Percentiles rank a stretch among this genome's conserved stretches.
Evolutionary conservation across 805 yeast genomes (phyloP).

Genomic region (Candida corydali): DNA sequence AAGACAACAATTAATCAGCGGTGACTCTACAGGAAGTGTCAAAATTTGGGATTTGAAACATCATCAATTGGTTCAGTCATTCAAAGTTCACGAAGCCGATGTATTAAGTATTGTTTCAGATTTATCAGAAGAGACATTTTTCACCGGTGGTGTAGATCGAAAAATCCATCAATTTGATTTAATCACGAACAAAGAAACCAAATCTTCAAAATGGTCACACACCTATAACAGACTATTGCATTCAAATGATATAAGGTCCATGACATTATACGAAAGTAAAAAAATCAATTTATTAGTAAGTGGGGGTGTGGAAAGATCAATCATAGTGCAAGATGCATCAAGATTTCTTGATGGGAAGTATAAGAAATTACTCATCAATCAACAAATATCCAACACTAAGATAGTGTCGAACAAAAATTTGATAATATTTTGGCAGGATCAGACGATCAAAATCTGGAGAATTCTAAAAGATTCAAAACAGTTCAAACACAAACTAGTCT

Average conservation of each 20-base stretch:
- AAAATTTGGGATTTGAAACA: slow-evolving; percentile 88
- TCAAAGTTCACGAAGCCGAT: slow-evolving; percentile 87
- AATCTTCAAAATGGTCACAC: slow-evolving; percentile 63
- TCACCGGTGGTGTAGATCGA: slow-evolving; percentile 91
- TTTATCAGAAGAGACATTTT: slow-evolving; percentile 56
- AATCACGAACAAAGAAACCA: slow-evolving; percentile 25
- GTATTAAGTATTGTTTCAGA: slow-evolving; percentile 69
- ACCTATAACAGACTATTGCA: slow-evolving; percentile 76
- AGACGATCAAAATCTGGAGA: slow-evolving; percentile 77
- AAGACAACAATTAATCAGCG: slow-evolving; percentile 78
- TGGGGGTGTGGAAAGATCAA: slow-evolving; percentile 77
- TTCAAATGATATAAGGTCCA: slow-evolving; percentile 78
- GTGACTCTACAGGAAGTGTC: slow-evolving; percentile 93
- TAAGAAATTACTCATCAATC: slow-evolving; percentile 63
- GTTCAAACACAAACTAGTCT: slow-evolving; percentile 50
- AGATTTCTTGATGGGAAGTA: slow-evolving; percentile 71
- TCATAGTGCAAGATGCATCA: slow-evolving; percentile 61
- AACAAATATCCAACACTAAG: slow-evolving; percentile 50
- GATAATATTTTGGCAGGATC: slow-evolving; percentile 78
- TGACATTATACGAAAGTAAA: slow-evolving; percentile 66
- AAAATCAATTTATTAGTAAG: slow-evolving; percentile 66
- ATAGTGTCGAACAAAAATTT: slow-evolving; percentile 46
- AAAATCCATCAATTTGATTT: slow-evolving; percentile 72
- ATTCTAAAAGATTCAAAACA: slow-evolving; percentile 28
- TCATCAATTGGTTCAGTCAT: slow-evolving; percentile 74